Conservation (phyloP, 345 rosid genomes). For the Clarkia xantiana region DNA sequence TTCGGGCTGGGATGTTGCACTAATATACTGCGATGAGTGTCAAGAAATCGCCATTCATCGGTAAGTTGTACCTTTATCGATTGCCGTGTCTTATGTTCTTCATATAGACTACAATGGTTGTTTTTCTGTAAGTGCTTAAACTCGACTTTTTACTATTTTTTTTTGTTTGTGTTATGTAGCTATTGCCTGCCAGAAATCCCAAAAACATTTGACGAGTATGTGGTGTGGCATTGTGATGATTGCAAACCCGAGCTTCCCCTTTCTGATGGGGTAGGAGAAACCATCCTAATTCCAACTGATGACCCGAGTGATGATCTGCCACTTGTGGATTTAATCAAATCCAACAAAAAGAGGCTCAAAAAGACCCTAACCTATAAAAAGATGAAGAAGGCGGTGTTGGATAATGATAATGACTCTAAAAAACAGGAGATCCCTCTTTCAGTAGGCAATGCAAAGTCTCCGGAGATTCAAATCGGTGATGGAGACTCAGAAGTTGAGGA, state of each 20-base stretch:
- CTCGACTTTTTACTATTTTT: no score
- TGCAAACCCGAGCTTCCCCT: constrained; percentile 23
- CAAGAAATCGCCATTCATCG: constrained; percentile 25
- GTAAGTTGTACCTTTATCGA: constrained; percentile 13
- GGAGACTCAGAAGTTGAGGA: neutral
- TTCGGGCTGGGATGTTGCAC: constrained; percentile 27
- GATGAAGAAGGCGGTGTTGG: neutral
- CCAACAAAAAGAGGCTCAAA: neutral
- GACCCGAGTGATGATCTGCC: constrained; percentile 1
- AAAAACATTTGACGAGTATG: constrained; percentile 23
- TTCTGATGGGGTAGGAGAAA: neutral
- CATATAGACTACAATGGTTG: neutral
- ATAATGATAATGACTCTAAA: no score
- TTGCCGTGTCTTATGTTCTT: no score
- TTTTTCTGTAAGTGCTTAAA: neutral
- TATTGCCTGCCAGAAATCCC: constrained; percentile 43
- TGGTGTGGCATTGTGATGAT: constrained; percentile 47
- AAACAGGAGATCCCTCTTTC: neutral
- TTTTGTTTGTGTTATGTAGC: constrained; percentile 26
- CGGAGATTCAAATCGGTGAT: neutral
- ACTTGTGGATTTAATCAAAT: neutral
- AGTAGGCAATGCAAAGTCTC: neutral
- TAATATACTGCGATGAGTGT: constrained; percentile 33
- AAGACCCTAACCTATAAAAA: neutral
- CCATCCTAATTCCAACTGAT: neutral